Evolutionary conservation across 2,329 filamentous ascomycete genomes (phyloP), one percentile per base, ranked within the genome.

Genomic region (Ambrosiella xylebori): DNA sequence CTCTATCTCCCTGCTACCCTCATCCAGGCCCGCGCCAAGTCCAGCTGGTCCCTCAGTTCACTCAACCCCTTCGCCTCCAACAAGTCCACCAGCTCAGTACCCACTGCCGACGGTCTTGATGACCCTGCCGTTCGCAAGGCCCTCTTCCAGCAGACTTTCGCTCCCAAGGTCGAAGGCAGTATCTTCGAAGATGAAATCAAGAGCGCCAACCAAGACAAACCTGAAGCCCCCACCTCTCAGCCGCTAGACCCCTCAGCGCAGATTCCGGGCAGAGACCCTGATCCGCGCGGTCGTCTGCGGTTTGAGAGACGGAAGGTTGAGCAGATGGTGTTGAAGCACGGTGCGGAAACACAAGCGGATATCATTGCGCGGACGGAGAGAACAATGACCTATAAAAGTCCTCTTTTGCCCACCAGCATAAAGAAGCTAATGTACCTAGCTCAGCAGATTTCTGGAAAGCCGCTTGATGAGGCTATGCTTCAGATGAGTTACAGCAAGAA

Each of bases 401-500:
- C 84, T 52, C 79, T 80, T 64, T 78, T 96, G 67, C 84, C 89
- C 65, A 96, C 93, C 1, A 88, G 83, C 54, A 75, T 87, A 63
- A 98, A 98, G 81, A 98, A 98, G 74, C 77, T 98, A 58, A 83
- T 85, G 56, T 84, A 86, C 65, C 73, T 98, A 54, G 84, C 91
- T 27, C 81, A 85, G 58, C 93, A 97, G 73, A 93, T 98, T 66
- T 78, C 82, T 1, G 93, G 93, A 63, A 97, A 96, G 78, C 84
- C 84, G n/a, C 76, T 98, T 61, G 88, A 94, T 59, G 90, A 98
- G 40, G 93, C 93, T 12, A 87, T 97, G 63, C 73, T 86, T 57
- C 93, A 98, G 76, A 95, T 98, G 88, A 81, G 84, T 58, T 97
- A 91, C 74, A 91, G 85, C 69, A 88, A 88, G 75, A 98, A 98